A percentile compares a stretch with the other conserved stretches of the same genome.
Evolutionary conservation across 768 basidiomycete genomes (phyloP).

Genomic region (Suillus tomentosus): DNA sequence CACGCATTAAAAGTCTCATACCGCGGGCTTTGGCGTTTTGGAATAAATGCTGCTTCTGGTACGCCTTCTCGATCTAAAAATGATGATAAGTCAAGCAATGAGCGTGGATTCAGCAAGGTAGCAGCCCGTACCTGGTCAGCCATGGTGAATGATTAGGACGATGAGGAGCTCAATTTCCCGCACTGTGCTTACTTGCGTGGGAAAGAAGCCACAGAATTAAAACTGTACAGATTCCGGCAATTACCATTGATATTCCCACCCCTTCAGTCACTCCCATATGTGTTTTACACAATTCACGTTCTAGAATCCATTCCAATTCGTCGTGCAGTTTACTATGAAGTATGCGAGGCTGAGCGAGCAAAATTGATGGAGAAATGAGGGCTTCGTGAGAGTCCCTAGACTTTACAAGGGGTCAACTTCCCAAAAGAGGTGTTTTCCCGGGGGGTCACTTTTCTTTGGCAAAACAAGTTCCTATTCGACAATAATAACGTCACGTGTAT

Average conservation of each 20-base stretch:
- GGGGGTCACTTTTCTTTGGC: too few relatives aligned
- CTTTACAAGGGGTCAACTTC: too few relatives aligned
- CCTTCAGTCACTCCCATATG: background rate
- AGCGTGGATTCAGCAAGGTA: background rate
- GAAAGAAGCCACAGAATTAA: slow-evolving; percentile 38
- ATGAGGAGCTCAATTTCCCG: slow-evolving; percentile 12
- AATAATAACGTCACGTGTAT: too few relatives aligned
- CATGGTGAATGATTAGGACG: slow-evolving; percentile 41
- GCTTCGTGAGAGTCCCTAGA: too few relatives aligned
- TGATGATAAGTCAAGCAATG: slow-evolving; percentile 1
- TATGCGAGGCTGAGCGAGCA: background rate
- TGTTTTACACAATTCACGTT: background rate
- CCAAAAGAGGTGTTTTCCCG: too few relatives aligned
- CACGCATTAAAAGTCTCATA: slow-evolving; percentile 45
- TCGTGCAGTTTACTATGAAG: background rate
- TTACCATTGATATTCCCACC: slow-evolving; percentile 26
- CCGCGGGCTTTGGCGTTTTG: slow-evolving; percentile 94
- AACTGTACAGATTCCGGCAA: slow-evolving; percentile 46
- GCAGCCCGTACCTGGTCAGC: slow-evolving; percentile 56
- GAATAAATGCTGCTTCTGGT: slow-evolving; percentile 97
- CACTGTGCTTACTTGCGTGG: slow-evolving; percentile 16
- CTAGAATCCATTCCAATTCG: background rate
- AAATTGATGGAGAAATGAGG: background rate
- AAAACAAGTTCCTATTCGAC: too few relatives aligned
- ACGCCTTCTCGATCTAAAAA: slow-evolving; percentile 90